Base-by-base conservation (phyloP, 73 alveolate species). In the Diophrys appendiculata region DNA sequence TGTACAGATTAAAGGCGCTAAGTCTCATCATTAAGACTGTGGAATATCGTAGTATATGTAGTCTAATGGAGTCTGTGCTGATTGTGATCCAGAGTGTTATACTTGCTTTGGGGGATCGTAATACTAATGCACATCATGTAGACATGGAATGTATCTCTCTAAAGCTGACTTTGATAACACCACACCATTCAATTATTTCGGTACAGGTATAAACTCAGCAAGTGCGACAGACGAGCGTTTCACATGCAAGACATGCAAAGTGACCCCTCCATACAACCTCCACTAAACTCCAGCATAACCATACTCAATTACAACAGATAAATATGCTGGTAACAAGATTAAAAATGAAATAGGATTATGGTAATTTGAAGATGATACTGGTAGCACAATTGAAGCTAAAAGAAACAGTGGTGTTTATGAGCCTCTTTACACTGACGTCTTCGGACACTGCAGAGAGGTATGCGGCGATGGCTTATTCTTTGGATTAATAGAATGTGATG, bases 401-500 rank as follows among this genome's bases (percentile, higher is more conserved):
- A n/a, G n/a, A n/a, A n/a, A n/a, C n/a, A n/a, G n/a, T n/a, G n/a
- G 18, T 43, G 18, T 18, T 43, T 43, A 43, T 43, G n/a, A 43
- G 18, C 60, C 60, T 43, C 60, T 43, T 11, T 71, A 68, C 32
- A 71, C 33, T 11, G 78, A 78, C 0, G 29, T 78, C n/a, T 29
- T 32, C 27, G 87, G 87, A 11, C 52, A 11, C 33, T 77, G 87
- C 54, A 29, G 43, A 13, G 87, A 77, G 29, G 68, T 52, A 56
- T 77, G 79, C 54, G 87, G 87, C 0, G 87, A 77, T 77, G 87
- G 87, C 1, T 28, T 31, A 2, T 32, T 53, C 25, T 77, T 33
- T 35, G 75, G 67, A 33, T 27, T 73, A 65, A 70, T 67, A 14
- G 72, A 79, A 8, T 87, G 94, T 75, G 94, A 82, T 87, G 94